Conservation (phyloP, 1,284 basidiomycete species). For the Apiotrichum siamense region DNA sequence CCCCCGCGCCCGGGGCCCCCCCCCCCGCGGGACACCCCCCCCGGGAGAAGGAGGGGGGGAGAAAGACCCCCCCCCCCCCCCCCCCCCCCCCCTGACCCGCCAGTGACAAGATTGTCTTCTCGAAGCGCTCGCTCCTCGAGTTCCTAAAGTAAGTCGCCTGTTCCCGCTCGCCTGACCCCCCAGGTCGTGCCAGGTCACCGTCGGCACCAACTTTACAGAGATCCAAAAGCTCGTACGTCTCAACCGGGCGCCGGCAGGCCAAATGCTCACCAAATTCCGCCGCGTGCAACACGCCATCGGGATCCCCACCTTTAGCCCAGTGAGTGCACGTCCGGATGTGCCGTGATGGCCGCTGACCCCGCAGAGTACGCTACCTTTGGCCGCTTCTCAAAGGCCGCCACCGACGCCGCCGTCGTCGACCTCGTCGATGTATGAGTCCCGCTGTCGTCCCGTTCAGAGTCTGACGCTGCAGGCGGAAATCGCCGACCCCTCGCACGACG, state of each 20-base stretch:
- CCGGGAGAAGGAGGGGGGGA: no score
- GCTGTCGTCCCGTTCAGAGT: not conserved
- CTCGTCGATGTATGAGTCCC: constrained; percentile 41
- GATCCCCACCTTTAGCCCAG: constrained; percentile 26
- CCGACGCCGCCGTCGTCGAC: constrained; percentile 46
- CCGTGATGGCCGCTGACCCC: constrained; percentile 1
- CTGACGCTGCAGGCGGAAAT: constrained; percentile 38
- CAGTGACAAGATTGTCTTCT: constrained; percentile 48
- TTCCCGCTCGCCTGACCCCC: not conserved
- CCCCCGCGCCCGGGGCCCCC: no score
- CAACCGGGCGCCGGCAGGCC: no score
- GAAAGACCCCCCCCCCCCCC: constrained; percentile 42
- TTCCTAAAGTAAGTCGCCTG: constrained; percentile 41
- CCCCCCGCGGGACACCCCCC: no score
- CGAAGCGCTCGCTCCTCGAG: constrained; percentile 47
- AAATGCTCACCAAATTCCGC: not conserved
- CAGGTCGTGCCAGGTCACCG: constrained; percentile 43
- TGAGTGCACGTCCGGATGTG: constrained; percentile 16
- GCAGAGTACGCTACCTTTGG: constrained; percentile 48
- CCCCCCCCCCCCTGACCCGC: constrained; percentile 22
- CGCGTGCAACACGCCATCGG: no score
- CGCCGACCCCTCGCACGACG: constrained; percentile 36
- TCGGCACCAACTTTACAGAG: constrained; percentile 46
- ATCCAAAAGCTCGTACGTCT: constrained; percentile 37
- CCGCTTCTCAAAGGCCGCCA: constrained; percentile 42